A percentile compares a stretch with the other conserved stretches of the same genome.
Conservation (phyloP, 257 asterid species). For the Jasminum sambac region DNA sequence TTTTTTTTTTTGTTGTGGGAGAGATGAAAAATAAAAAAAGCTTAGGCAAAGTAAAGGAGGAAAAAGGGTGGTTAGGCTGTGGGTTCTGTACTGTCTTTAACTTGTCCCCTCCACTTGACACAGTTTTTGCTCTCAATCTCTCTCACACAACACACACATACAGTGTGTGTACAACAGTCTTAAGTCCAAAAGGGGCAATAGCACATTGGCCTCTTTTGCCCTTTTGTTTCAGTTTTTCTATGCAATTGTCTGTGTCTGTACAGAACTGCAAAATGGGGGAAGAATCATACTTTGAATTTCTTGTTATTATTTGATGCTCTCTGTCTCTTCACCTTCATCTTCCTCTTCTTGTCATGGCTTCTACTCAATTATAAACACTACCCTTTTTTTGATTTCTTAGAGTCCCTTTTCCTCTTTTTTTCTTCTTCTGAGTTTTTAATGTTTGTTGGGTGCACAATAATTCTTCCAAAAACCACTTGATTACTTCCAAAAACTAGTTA, state of each 20-base stretch:
- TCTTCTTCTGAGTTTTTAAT: conserved; percentile 21
- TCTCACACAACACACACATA: conserved; percentile 31
- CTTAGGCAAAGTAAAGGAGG: conserved; percentile 47
- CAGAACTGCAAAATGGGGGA: conserved; percentile 71
- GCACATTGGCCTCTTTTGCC: conserved; percentile 68
- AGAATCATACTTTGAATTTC: conserved; percentile 84
- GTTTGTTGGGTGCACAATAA: conserved; percentile 35
- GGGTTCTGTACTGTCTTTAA: conserved; percentile 93
- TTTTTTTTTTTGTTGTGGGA: no score
- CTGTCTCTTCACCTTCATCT: conserved; percentile 19
- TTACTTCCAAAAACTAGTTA: conserved; percentile 29
- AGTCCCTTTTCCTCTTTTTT: conserved; percentile 40
- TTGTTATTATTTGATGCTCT: conserved; percentile 72
- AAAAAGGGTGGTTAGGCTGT: conserved; percentile 48
- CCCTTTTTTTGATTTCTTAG: conserved; percentile 38
- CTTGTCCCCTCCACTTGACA: conserved; percentile 96
- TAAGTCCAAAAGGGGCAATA: conserved; percentile 67
- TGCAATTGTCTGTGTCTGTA: conserved; percentile 87
- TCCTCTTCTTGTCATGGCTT: conserved; percentile 22
- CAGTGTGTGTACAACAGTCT: conserved; percentile 20
- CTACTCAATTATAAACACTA: no score
- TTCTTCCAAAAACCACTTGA: conserved; percentile 28
- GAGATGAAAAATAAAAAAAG: conserved; percentile 30
- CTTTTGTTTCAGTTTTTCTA: conserved; percentile 69
- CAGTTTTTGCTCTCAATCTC: conserved; percentile 42